These are phyloP conservation scores for Aspergillus cejpii DNA, from an alignment of 2,329 filamentous ascomycete species.

Conservation along the genomic window DNA sequence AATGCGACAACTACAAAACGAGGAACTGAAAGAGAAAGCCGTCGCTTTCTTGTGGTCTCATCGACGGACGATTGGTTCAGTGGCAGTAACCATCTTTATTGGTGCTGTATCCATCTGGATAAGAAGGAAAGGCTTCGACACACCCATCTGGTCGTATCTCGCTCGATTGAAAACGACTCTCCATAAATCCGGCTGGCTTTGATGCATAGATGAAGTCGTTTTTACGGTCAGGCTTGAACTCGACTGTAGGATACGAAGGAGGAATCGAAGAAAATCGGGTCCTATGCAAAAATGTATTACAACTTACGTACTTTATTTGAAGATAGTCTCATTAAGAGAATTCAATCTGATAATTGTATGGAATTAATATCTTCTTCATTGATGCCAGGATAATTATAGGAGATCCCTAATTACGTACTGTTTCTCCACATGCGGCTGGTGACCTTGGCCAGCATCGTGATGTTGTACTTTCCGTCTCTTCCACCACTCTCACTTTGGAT, in stretches of 20 bases:
- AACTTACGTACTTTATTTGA: too few species aligned
- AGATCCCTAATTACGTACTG: too few species aligned
- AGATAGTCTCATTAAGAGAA: too few species aligned
- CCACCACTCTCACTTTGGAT: constrained; percentile 12
- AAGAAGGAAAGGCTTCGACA: constrained; percentile 42
- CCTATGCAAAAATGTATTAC: too few species aligned
- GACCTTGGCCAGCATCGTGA: constrained; percentile 32
- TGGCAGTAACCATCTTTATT: constrained; percentile 60
- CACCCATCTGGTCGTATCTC: constrained; percentile 30
- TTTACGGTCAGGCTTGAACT: background rate
- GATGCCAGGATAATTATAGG: too few species aligned
- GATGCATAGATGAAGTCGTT: background rate
- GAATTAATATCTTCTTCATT: too few species aligned
- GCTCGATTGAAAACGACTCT: constrained; percentile 23
- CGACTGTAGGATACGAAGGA: background rate
- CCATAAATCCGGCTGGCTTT: constrained; percentile 2
- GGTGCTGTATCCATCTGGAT: constrained; percentile 64
- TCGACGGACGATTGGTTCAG: constrained; percentile 55
- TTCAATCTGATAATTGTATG: too few species aligned
- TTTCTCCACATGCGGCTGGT: constrained; percentile 23
- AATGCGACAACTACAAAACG: constrained; percentile 61
- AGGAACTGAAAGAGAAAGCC: constrained; percentile 52
- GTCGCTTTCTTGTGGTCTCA: constrained; percentile 55
- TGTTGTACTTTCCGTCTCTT: constrained; percentile 32
- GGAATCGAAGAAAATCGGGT: too few species aligned